Conservation (phyloP, 768 basidiomycete genomes). For the Boletus sensibilis region DNA sequence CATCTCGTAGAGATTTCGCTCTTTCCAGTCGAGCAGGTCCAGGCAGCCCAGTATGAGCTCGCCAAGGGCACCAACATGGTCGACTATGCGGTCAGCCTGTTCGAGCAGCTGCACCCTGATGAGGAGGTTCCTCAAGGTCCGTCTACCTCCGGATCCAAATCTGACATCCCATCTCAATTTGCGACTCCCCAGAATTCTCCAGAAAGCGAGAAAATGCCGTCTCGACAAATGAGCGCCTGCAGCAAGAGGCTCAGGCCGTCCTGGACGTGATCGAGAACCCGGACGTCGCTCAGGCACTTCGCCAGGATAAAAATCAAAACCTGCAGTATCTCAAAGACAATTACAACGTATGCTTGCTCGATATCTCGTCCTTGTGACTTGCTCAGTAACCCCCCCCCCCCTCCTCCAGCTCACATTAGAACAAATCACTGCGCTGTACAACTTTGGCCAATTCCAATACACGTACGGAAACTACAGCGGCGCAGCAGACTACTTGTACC, state of each 20-base stretch:
- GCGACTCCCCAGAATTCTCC: slow-evolving; percentile 64
- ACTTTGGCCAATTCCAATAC: slow-evolving; percentile 98
- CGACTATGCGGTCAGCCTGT: slow-evolving; percentile 84
- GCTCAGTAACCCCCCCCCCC: slow-evolving; percentile 2
- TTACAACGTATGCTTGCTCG: slow-evolving; percentile 63
- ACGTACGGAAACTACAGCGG: slow-evolving; percentile 97
- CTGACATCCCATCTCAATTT: background rate
- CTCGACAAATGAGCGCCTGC: slow-evolving; percentile 77
- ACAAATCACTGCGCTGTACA: slow-evolving; percentile 94
- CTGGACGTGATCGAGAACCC: slow-evolving; percentile 96
- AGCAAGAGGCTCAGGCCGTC: slow-evolving; percentile 89
- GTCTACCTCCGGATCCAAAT: slow-evolving; percentile 14
- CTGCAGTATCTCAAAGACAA: slow-evolving; percentile 91
- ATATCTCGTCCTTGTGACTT: background rate
- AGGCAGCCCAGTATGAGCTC: slow-evolving; percentile 93
- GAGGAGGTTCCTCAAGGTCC: slow-evolving; percentile 67
- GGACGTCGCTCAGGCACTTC: slow-evolving; percentile 89
- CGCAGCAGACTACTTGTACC: slow-evolving; percentile 97
- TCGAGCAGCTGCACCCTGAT: slow-evolving; percentile 74
- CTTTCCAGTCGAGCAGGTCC: slow-evolving; percentile 78
- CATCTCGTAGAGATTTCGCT: slow-evolving; percentile 76
- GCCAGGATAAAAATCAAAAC: slow-evolving; percentile 97
- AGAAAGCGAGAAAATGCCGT: slow-evolving; percentile 80
- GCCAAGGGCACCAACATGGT: slow-evolving; percentile 98
- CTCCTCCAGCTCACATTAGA: slow-evolving; percentile 78